A percentile compares a stretch with the other conserved stretches of the same genome.
phyloP scores from a whole-genome alignment of 73 alveolate species.

The Paramecium biaurelia region DNA sequence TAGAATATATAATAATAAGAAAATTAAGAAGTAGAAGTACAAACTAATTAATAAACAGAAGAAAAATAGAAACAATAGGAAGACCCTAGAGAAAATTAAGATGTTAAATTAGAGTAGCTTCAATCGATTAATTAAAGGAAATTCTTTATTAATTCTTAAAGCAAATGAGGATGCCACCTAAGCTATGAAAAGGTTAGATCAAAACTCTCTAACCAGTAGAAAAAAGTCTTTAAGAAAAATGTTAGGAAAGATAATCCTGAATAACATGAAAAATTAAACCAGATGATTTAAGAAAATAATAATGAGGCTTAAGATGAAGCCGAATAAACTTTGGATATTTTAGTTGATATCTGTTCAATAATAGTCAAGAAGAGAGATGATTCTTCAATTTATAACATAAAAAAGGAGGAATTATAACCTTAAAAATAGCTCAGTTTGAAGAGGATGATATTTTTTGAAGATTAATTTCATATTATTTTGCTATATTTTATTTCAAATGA shows the following conservation, averaged over 20 bases:
- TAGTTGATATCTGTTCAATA: not conserved
- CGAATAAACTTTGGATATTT: slow-evolving; percentile 2
- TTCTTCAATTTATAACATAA: not conserved
- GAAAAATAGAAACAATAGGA: not conserved
- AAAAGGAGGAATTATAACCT: not conserved
- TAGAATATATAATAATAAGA: not conserved
- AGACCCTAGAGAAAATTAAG: not conserved
- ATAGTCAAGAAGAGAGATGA: not conserved
- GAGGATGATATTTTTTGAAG: not conserved
- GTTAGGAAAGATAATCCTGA: not conserved
- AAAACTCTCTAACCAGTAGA: not conserved
- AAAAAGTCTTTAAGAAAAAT: not conserved
- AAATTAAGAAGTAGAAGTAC: not conserved
- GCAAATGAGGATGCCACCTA: not conserved
- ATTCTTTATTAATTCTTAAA: not conserved
- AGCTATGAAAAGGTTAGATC: not conserved
- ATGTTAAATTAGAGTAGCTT: not conserved
- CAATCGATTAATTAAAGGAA: not conserved
- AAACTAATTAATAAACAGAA: not conserved
- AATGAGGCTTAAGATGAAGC: not conserved
- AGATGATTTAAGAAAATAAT: not conserved
- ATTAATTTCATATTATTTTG: not conserved
- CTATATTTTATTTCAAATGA: too few species aligned
- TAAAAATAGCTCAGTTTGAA: not conserved
- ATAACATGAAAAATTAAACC: not conserved